Evolutionary conservation across 2,329 filamentous ascomycete genomes (phyloP).

Genomic region (Monosporascus sp.): DNA sequence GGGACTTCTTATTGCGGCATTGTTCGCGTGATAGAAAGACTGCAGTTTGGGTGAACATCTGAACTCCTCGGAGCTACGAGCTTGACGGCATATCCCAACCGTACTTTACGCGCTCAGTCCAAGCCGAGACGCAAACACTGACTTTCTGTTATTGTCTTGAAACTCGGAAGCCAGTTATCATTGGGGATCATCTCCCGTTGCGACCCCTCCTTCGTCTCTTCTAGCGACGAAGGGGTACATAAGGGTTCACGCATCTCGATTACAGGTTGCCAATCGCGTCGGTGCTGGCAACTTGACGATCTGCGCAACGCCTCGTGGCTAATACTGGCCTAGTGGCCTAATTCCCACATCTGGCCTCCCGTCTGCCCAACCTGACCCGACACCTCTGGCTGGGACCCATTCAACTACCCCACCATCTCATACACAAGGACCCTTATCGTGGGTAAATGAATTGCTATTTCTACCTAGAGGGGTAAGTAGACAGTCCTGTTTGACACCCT

Average conservation of each 20-base stretch:
- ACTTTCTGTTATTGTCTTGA: too few relatives aligned
- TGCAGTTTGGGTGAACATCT: too few relatives aligned
- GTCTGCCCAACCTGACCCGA: constrained; percentile 24
- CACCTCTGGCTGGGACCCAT: constrained; percentile 48
- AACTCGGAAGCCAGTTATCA: too few relatives aligned
- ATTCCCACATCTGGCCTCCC: constrained; percentile 21
- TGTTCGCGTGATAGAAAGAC: too few relatives aligned
- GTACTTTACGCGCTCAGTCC: too few relatives aligned
- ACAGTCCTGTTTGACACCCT: neutral
- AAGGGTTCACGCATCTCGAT: too few relatives aligned
- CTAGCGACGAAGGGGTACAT: neutral
- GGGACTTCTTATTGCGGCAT: too few relatives aligned
- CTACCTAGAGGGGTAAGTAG: neutral
- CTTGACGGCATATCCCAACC: neutral
- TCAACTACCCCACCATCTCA: neutral
- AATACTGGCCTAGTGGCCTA: constrained; percentile 21
- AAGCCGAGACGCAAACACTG: too few relatives aligned
- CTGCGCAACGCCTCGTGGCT: constrained; percentile 14
- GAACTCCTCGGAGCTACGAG: neutral
- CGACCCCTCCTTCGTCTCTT: too few relatives aligned
- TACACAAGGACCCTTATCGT: neutral
- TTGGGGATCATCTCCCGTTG: too few relatives aligned
- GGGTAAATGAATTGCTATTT: neutral
- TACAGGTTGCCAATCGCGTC: too few relatives aligned
- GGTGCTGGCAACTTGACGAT: neutral